Conservation (phyloP, 495 filamentous ascomycete genomes). For the Neurospora sp. region DNA sequence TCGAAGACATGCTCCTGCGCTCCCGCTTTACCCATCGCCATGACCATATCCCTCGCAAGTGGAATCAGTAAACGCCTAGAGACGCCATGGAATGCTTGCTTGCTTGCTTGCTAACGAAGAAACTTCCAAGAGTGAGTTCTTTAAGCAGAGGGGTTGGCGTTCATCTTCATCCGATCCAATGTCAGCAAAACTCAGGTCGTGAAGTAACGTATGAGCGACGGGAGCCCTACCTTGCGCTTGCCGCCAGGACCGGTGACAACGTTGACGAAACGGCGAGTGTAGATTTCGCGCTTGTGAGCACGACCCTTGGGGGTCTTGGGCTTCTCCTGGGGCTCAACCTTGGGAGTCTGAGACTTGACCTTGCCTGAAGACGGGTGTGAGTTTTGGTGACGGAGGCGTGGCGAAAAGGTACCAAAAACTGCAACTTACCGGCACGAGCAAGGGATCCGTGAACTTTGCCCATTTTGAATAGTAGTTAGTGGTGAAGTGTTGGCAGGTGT, state of each 20-base stretch:
- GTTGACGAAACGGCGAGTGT: slow-evolving; percentile 87
- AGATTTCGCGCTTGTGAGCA: slow-evolving; percentile 77
- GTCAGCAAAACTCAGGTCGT: background rate
- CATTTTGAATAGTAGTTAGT: slow-evolving; percentile 49
- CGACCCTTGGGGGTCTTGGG: slow-evolving; percentile 76
- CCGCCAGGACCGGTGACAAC: slow-evolving; percentile 59
- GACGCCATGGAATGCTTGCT: background rate
- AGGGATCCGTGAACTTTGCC: slow-evolving; percentile 88
- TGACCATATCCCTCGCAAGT: background rate
- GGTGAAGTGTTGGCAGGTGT: background rate
- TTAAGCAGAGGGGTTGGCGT: slow-evolving; percentile 52
- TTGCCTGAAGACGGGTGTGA: slow-evolving; percentile 31
- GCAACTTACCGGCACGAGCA: slow-evolving; percentile 72
- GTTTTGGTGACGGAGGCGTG: background rate
- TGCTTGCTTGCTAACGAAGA: background rate
- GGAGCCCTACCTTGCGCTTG: slow-evolving; percentile 65
- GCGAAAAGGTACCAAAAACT: background rate
- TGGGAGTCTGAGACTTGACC: slow-evolving; percentile 87
- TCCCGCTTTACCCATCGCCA: background rate
- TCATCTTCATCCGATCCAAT: slow-evolving; percentile 34
- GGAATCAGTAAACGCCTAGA: background rate
- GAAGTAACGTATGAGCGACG: background rate
- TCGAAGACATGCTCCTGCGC: background rate
- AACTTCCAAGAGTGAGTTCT: background rate
- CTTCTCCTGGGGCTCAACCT: slow-evolving; percentile 69